Conservation (phyloP, 2,329 filamentous ascomycete genomes). For the Fusarium sp. region DNA sequence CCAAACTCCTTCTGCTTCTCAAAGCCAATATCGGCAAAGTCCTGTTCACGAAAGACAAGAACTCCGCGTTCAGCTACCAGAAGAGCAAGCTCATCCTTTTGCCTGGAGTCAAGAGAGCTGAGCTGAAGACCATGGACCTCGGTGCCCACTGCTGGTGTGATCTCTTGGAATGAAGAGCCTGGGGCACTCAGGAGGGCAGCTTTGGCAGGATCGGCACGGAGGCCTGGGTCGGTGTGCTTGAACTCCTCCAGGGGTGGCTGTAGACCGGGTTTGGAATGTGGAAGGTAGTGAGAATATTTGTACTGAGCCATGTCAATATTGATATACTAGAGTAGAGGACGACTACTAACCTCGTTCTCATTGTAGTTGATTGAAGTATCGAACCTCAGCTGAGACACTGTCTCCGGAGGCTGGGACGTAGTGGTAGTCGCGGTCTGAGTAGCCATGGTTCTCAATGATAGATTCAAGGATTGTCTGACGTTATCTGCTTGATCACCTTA, state of each 20-base stretch:
- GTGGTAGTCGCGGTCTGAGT: background rate
- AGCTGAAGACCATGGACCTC: background rate
- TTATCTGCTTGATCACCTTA: background rate
- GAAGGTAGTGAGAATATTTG: slow-evolving; percentile 21
- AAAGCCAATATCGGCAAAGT: slow-evolving; percentile 12
- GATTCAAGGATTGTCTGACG: background rate
- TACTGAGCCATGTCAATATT: background rate
- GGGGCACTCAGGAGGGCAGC: background rate
- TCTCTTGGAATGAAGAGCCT: background rate
- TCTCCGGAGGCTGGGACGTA: background rate
- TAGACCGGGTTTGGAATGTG: slow-evolving; percentile 12
- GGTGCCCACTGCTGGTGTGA: background rate
- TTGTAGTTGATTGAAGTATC: slow-evolving; percentile 1
- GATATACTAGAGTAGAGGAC: no score
- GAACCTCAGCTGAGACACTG: background rate
- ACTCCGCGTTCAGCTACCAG: slow-evolving; percentile 3
- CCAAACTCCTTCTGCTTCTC: slow-evolving; percentile 11
- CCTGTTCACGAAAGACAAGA: slow-evolving; percentile 10
- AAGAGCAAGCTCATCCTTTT: slow-evolving; percentile 9
- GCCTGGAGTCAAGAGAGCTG: background rate
- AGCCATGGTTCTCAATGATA: background rate
- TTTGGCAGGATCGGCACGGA: background rate
- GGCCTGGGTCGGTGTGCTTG: slow-evolving; percentile 1
- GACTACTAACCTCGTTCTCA: background rate
- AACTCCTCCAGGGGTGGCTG: slow-evolving; percentile 20